These are phyloP conservation scores for Lactarius evosmus DNA, from an alignment of 768 basidiomycete species.

Conservation along the genomic window DNA sequence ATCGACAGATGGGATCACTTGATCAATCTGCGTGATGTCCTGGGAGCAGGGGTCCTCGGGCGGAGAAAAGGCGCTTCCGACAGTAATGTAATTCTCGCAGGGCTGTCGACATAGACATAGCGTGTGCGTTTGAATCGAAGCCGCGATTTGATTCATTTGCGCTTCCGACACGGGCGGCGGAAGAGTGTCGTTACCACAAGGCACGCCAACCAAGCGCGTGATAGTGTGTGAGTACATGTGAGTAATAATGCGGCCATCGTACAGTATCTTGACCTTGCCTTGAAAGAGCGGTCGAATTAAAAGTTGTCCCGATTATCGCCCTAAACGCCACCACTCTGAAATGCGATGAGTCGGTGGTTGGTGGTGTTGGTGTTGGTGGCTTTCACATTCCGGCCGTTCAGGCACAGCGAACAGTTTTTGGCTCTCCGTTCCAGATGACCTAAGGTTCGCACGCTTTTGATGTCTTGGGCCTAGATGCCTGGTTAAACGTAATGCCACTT, in stretches of 20 bases:
- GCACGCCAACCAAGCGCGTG: background rate
- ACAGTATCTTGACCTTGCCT: background rate
- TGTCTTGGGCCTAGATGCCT: no score
- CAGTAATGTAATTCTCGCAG: constrained; percentile 2
- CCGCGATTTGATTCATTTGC: background rate
- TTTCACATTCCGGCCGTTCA: background rate
- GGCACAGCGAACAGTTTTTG: background rate
- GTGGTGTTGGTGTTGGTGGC: background rate
- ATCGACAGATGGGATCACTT: background rate
- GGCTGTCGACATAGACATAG: background rate
- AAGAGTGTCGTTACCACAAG: constrained; percentile 1
- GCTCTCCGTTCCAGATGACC: background rate
- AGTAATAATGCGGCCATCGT: background rate
- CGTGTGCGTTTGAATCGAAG: background rate
- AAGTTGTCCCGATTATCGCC: background rate
- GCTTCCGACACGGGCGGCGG: constrained; percentile 1
- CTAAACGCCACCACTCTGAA: background rate
- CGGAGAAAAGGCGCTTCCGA: constrained; percentile 12
- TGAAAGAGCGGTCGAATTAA: background rate
- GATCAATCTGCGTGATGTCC: background rate
- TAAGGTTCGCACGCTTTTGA: background rate
- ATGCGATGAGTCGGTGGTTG: background rate
- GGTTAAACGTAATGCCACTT: no score
- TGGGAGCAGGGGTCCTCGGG: background rate
- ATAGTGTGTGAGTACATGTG: background rate